Percentiles rank a stretch among this genome's conserved stretches.
Evolutionary conservation across 2,329 filamentous ascomycete genomes (phyloP).

Genomic region (Helicocarpus griseus): DNA sequence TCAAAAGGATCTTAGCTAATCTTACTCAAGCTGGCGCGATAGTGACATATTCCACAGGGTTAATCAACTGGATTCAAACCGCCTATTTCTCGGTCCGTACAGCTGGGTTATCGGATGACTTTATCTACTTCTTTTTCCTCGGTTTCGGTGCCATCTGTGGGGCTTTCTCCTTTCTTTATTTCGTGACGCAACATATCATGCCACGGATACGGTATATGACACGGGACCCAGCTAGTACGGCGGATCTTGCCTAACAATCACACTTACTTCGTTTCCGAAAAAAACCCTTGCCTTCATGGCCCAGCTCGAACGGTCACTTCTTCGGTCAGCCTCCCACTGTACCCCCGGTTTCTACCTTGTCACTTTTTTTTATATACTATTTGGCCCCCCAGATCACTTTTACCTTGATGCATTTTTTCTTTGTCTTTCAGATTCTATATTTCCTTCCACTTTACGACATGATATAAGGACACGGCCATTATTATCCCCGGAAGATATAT

Average conservation of each 20-base stretch:
- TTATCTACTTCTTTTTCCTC: background rate
- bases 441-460: background rate
- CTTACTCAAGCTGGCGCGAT: background rate
- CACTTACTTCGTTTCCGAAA: no score
- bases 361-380: background rate
- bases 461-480: background rate
- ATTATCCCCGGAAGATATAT: background rate
- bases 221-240: no score
- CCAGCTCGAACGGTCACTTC: no score
- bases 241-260: background rate
- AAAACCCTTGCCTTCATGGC: no score
- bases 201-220: background rate
- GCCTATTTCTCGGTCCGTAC: background rate
- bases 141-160: background rate
- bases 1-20: background rate
- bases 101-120: background rate
- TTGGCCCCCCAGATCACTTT: no score
- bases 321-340: no score
- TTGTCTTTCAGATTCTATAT: background rate
- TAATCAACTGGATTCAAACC: background rate
- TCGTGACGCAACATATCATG: background rate
- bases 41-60: background rate
- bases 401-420: background rate
- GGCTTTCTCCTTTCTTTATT: background rate
- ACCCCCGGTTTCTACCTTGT: no score